These are phyloP conservation scores for Lentinula sp. DNA, from an alignment of 768 basidiomycete species.

Conservation along the genomic window DNA sequence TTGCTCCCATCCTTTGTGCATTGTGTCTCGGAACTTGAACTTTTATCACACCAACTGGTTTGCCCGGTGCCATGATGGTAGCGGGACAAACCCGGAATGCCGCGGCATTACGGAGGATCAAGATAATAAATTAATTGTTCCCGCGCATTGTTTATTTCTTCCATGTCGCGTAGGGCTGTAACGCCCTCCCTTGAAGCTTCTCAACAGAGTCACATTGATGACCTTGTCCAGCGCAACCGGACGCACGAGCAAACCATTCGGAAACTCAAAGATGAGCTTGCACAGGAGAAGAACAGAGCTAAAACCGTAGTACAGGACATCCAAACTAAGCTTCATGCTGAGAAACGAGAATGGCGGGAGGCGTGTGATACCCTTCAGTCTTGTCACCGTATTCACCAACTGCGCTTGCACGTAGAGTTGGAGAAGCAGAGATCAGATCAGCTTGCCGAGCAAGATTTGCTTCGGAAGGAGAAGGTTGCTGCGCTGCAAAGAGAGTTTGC, in stretches of 20 bases:
- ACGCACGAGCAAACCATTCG: conserved; percentile 57
- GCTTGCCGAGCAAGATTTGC: conserved; percentile 47
- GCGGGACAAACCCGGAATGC: background rate
- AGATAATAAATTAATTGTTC: background rate
- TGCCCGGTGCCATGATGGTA: conserved; percentile 51
- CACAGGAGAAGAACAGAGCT: conserved; percentile 34
- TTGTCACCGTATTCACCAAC: conserved; percentile 61
- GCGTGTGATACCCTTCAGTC: conserved; percentile 59
- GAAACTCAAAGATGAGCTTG: conserved; percentile 45
- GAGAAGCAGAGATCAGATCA: conserved; percentile 47
- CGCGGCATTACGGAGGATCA: conserved; percentile 11
- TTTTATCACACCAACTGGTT: conserved; percentile 50
- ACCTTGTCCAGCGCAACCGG: conserved; percentile 65
- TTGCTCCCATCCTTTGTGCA: conserved; percentile 63
- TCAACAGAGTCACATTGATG: conserved; percentile 64
- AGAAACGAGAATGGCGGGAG: conserved; percentile 54
- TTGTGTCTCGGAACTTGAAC: conserved; percentile 71
- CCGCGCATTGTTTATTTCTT: background rate
- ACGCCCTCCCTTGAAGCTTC: conserved; percentile 40
- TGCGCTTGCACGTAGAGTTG: conserved; percentile 45
- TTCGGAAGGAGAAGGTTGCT: conserved; percentile 52
- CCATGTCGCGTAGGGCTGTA: conserved; percentile 10
- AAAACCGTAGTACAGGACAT: conserved; percentile 35
- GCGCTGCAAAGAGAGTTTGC: conserved; percentile 60
- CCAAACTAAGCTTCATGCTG: conserved; percentile 44